Percentiles rank a stretch among this genome's conserved stretches.
These are phyloP conservation scores for Schoenoplectus tabernaemontani DNA, from an alignment of 202 grass and related monocot genomes.

Conservation along the genomic window DNA sequence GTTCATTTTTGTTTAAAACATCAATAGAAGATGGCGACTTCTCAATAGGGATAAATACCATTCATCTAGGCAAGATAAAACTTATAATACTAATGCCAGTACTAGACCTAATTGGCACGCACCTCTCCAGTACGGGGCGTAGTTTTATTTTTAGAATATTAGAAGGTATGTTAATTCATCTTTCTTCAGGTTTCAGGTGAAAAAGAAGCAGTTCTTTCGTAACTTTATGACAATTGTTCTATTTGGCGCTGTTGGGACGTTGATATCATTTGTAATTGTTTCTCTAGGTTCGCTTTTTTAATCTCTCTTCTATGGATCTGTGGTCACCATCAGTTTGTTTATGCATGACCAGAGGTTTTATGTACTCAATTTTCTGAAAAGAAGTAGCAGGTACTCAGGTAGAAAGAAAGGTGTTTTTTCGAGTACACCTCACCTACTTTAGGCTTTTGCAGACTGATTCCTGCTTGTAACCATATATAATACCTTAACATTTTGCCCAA, in stretches of 20 bases:
- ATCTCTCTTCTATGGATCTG: not conserved
- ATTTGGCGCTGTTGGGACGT: slow-evolving; percentile 79
- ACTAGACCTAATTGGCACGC: not conserved
- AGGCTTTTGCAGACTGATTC: not conserved
- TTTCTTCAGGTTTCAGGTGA: slow-evolving; percentile 74
- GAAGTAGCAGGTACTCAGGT: not conserved
- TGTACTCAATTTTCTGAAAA: not conserved
- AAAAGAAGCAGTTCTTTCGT: slow-evolving; percentile 92
- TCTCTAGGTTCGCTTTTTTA: slow-evolving; percentile 36
- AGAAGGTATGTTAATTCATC: not conserved
- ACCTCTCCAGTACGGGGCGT: not conserved
- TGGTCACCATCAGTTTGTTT: not conserved
- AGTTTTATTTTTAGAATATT: not conserved
- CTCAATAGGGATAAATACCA: not conserved
- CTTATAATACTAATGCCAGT: not conserved
- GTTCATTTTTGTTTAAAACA: not conserved
- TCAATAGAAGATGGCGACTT: not conserved
- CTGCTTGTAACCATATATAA: not conserved
- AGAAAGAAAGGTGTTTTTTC: not conserved
- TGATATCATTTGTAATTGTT: slow-evolving; percentile 84
- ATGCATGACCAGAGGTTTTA: not conserved
- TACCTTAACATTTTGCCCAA: no score
- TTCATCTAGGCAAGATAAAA: not conserved
- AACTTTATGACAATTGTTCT: slow-evolving; percentile 88
- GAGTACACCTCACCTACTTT: not conserved